Base-by-base conservation (phyloP, 2,329 filamentous ascomycete genomes). In the Coniochaeta hoffmannii region DNA sequence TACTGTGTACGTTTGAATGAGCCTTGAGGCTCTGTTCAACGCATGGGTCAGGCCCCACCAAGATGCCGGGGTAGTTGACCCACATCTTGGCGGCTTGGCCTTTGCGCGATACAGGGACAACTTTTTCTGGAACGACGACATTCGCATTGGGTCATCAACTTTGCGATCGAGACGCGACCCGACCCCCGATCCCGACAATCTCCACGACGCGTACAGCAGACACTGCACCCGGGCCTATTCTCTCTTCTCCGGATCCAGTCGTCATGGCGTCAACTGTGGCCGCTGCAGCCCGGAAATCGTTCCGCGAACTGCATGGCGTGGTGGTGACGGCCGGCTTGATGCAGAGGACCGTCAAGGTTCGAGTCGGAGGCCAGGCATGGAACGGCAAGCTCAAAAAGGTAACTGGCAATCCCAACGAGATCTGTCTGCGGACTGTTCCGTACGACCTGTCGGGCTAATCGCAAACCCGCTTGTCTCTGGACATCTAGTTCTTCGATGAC, bases 291-390 rank as follows among this genome's bases (percentile, higher is more conserved):
- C 71, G 71, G 54, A 71, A 69, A 54, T 74, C 75, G 52, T 76
- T 73, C 53, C 76, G 77, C 57, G 76, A 82, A 64, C 67, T 83
- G 56, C 77, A 79, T 58, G 88, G 87, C 59, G 82, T 93, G 38
- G 89, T 93, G 24, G 82, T 92, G 52, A 90, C 88, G 41, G 84
- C 88, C 7, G 89, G 89, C 19, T 78, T 86, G 57, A 91, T 91
- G 86, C 73, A 83, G 57, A 89, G 86, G 71, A 91, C 88, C 2
- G 87, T 91, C 56, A 91, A 89, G 71, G 89, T 92, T 59, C 82
- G 85, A 61, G 78, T 92, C 14, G 85, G 87, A 53, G 81, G 79
- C 14, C 82, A 85, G 66, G 80, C 82, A 67, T 93, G 87, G 86
- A 88, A 92, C 68, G 79, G 78, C 57, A 77, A 80, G 59, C 80